phyloP scores from a whole-genome alignment of 108 stramenopile genomes.

The Skeletonema potamos region DNA sequence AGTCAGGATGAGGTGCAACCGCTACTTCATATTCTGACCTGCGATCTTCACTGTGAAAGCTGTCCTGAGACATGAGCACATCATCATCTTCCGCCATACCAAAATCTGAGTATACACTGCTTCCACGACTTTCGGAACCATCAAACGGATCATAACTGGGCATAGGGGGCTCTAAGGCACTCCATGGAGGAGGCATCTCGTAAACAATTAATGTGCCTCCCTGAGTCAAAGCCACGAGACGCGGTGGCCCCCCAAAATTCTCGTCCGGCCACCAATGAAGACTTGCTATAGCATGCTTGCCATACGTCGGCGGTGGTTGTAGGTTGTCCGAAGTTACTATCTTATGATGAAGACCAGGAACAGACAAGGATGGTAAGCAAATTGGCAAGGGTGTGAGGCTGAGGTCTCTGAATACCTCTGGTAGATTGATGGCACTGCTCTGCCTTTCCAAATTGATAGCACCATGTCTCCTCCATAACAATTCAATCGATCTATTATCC shows the following conservation, averaged over 20 bases:
- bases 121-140: constrained; percentile 31
- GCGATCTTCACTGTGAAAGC: constrained; percentile 24
- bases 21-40: constrained; percentile 65
- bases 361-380: constrained; percentile 55
- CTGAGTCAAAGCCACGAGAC: constrained; percentile 59
- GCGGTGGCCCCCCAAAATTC: constrained; percentile 68
- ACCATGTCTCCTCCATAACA: constrained; percentile 72
- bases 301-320: not conserved
- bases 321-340: not conserved
- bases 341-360: constrained; percentile 37
- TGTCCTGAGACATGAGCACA: constrained; percentile 9
- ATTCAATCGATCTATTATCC: constrained; percentile 48
- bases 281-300: constrained; percentile 37
- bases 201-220: constrained; percentile 63
- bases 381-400: constrained; percentile 69
- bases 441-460: constrained; percentile 40
- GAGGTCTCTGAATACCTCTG: constrained; percentile 51
- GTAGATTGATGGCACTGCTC: not conserved
- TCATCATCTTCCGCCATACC: constrained; percentile 22
- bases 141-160: constrained; percentile 74
- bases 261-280: constrained; percentile 81
- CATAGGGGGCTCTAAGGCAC: constrained; percentile 72
- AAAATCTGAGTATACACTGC: constrained; percentile 38
- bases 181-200: constrained; percentile 80
- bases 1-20: constrained; percentile 81